These are phyloP conservation scores for Alternaria burnsii DNA, from an alignment of 2,329 filamentous ascomycete genomes.

Conservation along the genomic window DNA sequence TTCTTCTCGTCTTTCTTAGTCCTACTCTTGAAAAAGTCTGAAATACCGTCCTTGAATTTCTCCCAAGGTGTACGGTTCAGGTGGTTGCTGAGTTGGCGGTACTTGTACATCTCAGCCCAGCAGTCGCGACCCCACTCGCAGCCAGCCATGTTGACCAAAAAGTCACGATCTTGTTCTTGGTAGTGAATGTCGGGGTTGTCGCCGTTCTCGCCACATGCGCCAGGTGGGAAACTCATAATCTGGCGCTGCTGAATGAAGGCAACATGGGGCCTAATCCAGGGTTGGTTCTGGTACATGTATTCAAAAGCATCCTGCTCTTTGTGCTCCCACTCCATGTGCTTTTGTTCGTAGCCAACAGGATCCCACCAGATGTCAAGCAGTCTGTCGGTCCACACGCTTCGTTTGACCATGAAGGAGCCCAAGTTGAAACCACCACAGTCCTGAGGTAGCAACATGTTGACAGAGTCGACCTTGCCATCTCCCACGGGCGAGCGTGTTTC, in stretches of 20 bases:
- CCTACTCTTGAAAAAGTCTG: constrained; percentile 48
- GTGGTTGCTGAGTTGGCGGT: constrained; percentile 87
- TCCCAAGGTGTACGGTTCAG: constrained; percentile 88
- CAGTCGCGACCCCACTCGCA: constrained; percentile 97
- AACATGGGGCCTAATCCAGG: constrained; percentile 89
- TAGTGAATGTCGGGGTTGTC: constrained; percentile 86
- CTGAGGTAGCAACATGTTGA: constrained; percentile 89
- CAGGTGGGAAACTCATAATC: constrained; percentile 93
- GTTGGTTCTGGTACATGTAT: constrained; percentile 88
- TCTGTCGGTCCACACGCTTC: constrained; percentile 88
- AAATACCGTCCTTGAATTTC: constrained; percentile 61
- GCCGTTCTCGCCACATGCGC: constrained; percentile 82
- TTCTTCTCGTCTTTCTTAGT: constrained; percentile 34
- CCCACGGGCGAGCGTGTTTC: constrained; percentile 76
- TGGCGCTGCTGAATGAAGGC: constrained; percentile 90
- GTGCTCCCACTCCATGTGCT: constrained; percentile 99
- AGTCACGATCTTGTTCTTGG: constrained; percentile 83
- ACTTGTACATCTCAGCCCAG: constrained; percentile 98
- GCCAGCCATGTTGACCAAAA: constrained; percentile 97
- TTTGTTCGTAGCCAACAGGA: constrained; percentile 95
- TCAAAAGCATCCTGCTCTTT: constrained; percentile 97
- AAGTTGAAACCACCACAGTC: constrained; percentile 97
- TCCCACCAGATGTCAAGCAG: constrained; percentile 98
- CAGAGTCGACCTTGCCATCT: constrained; percentile 78
- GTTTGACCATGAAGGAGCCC: constrained; percentile 89